Base-by-base conservation (phyloP, 257 asterid genomes). In the Anisodus acutangulus region DNA sequence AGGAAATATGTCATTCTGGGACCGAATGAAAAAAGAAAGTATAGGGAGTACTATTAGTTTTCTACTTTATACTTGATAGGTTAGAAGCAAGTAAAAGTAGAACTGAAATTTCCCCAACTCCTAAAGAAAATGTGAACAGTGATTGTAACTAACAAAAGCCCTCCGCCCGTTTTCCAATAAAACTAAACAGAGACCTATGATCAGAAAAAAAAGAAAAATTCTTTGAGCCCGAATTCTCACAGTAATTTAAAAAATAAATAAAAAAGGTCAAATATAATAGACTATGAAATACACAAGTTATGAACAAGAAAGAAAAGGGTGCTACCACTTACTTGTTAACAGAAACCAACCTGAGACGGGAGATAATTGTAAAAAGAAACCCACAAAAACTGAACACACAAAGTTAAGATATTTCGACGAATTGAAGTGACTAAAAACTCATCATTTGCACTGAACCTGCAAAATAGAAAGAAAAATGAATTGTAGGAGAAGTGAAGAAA, bases 361-460 rank as follows among this genome's bases (percentile, higher is more conserved):
- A 63, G 4, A 7, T 3, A 63, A 19, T 26, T 63, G 69, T 19
- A 19, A 9, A 3, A 22, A 9, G 39, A 63, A 19, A 63, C 1
- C 39, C 39, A 3, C 15, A 16, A 26, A 83, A 58, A 39, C 37
- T 31, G 80, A 68, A 58, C 10, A 80, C 7, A 17, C 4, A 15
- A 31, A 69, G 41, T 63, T 22, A 9, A 51, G 74, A 79, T 47
- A 82, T 64, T 74, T 86, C 59, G 84, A 83, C 86, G 53, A 70
- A 86, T 78, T 86, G 31, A 53, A 57, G 78, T 85, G 80, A 85
- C 15, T 43, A 55, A 55, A 74, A 41, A 43, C 45, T 53, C 76
- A 62, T 86, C 84, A 82, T 57, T 57, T 59, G 67, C 3, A 13
- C 67, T 22, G 68, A 49, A 64, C 67, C 85, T 63, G 72, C 58